These are phyloP conservation scores for Ascochyta clinopodiicola DNA, from an alignment of 2,329 filamentous ascomycete genomes.

Conservation along the genomic window DNA sequence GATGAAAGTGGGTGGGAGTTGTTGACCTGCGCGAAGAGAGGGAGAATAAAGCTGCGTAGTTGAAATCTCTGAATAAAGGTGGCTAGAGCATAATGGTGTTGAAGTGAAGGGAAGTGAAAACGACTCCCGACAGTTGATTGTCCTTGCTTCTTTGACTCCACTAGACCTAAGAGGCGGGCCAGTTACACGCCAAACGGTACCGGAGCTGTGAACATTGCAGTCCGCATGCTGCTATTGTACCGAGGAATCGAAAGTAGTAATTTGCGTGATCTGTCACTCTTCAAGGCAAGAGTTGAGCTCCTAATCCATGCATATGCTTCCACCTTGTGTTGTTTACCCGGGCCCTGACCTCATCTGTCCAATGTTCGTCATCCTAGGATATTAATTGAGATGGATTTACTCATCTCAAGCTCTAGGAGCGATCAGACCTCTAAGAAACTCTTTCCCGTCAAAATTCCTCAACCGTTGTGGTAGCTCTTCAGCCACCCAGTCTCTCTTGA, in stretches of 20 bases:
- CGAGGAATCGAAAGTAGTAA: no score
- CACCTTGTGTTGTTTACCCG: no score
- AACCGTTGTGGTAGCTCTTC: conserved; percentile 21
- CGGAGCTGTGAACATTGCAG: no score
- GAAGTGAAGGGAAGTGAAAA: conserved; percentile 25
- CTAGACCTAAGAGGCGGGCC: background rate
- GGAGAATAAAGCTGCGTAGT: background rate
- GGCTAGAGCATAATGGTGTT: conserved; percentile 12
- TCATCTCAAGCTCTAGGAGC: background rate
- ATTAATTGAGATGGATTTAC: background rate
- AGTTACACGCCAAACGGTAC: background rate
- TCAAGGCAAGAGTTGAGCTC: no score
- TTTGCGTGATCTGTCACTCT: no score
- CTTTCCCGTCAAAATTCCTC: conserved; percentile 3
- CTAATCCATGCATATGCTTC: no score
- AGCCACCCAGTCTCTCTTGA: conserved; percentile 24
- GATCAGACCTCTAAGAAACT: no score
- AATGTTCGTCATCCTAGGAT: background rate
- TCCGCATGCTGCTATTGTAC: background rate
- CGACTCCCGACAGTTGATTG: conserved; percentile 10
- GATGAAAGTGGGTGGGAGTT: background rate
- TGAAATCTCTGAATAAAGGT: conserved; percentile 10
- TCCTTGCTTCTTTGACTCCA: conserved; percentile 11
- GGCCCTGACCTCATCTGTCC: background rate
- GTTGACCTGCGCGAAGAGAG: background rate